These are phyloP conservation scores for Sphenostylis stenocarpa DNA, from an alignment of 306 rosid species.

Conservation along the genomic window DNA sequence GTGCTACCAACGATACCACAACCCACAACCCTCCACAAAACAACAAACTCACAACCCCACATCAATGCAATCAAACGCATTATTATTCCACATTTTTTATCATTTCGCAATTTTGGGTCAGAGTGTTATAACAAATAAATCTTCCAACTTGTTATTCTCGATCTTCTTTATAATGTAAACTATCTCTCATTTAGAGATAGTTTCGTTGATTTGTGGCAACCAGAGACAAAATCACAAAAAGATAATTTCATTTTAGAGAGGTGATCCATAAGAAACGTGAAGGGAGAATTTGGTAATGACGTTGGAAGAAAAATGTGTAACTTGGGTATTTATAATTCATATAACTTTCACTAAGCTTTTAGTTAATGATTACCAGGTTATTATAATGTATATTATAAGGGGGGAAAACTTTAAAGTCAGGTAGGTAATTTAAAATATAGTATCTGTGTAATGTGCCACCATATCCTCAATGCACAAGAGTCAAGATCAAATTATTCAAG, in stretches of 20 bases:
- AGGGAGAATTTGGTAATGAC: slow-evolving; percentile 26
- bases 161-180: too few species aligned
- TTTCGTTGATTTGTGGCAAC: too few species aligned
- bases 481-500: slow-evolving; percentile 44
- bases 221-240: slow-evolving; percentile 16
- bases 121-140: too few species aligned
- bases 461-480: slow-evolving; percentile 10
- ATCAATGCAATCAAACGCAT: not conserved
- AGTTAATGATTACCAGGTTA: slow-evolving; percentile 26
- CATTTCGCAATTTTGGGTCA: slow-evolving; percentile 3
- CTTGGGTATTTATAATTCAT: slow-evolving; percentile 23
- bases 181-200: too few species aligned
- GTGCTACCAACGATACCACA: slow-evolving; percentile 5
- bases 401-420: not conserved
- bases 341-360: slow-evolving; percentile 36
- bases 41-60: slow-evolving; percentile 16
- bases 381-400: slow-evolving; percentile 7
- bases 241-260: not conserved
- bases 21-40: slow-evolving; percentile 11
- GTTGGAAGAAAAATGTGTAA: slow-evolving; percentile 1
- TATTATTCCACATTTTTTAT: slow-evolving; percentile 3
- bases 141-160: too few species aligned
- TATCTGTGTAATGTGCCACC: slow-evolving; percentile 4
- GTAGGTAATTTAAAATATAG: slow-evolving; percentile 16
- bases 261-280: slow-evolving; percentile 10